Base-by-base conservation (phyloP, 305 asterid species). In the Fraxinus nigra region DNA sequence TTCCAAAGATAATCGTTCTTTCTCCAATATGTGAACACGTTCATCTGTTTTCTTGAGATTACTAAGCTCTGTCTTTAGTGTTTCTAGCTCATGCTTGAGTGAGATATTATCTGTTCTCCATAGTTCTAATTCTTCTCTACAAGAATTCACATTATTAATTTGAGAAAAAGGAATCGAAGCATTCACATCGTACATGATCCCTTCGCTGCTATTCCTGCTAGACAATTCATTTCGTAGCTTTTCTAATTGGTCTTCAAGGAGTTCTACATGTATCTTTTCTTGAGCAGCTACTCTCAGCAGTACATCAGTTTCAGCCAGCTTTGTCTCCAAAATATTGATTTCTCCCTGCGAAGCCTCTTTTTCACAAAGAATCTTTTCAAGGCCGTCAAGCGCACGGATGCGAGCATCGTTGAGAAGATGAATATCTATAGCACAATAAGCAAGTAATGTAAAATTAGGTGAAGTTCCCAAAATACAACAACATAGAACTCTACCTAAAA, bases 351-450 rank as follows among this genome's bases (percentile, higher is more conserved):
- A 90, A 48, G 87, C 82, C 90, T 94, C 98, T 87, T 96, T 96
- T 84, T 96, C 98, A 14, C 82, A 84, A 81, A 88, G 81, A 87
- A 92, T 87, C 81, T 85, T 90, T 75, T 87, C 93, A 82, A 93
- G 95, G 81, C 92, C 98, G 85, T 89, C 92, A 54, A 93, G 92
- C 73, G 97, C 93, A 73, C 82, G 90, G 48, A 91, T 56, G 18
- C 98, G 98, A 82, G 97, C 98, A 81, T 90, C 88, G 88, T 96
- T 94, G 87, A 96, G 93, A 84, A 93, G 93, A 88, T 90, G 91
- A 82, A 94, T 86, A 90, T 96, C 99, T 96, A 82, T 74, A 35
- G 79, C 77, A 43, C 78, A 67, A 84, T 76, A 51, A 82, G 79
- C 61, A 37, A 37, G 46, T 7, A 37, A 84, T 51, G 76, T 26